A percentile compares a stretch with the other conserved stretches of the same genome.
These are phyloP conservation scores for Ogataea siamensis DNA, from an alignment of 805 yeast genomes.

Conservation along the genomic window DNA sequence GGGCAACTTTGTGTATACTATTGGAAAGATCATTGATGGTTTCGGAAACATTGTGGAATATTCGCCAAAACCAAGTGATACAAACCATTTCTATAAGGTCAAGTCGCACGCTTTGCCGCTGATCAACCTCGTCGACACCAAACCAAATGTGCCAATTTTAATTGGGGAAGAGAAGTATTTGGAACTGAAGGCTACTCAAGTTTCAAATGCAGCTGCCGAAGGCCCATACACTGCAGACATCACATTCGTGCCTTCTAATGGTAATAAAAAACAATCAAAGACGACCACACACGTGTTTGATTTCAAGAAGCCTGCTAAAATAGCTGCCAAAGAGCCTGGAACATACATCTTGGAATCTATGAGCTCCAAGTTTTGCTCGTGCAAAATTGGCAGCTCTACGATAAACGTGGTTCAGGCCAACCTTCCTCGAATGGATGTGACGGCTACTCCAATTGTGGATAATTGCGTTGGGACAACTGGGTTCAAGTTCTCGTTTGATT, in stretches of 20 bases:
- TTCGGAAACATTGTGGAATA: constrained; percentile 58
- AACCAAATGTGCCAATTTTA: constrained; percentile 30
- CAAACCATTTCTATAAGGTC: constrained; percentile 44
- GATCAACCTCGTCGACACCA: constrained; percentile 43
- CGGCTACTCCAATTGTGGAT: constrained; percentile 66
- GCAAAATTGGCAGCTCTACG: constrained; percentile 58
- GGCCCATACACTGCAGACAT: constrained; percentile 46
- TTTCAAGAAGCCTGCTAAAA: constrained; percentile 27
- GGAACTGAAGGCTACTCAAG: constrained; percentile 26
- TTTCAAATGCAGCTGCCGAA: constrained; percentile 35
- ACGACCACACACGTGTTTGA: constrained; percentile 29
- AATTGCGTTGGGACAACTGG: constrained; percentile 94
- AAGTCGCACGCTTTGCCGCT: constrained; percentile 56
- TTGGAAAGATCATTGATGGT: constrained; percentile 62
- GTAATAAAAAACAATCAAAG: constrained; percentile 11
- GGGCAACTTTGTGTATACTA: constrained; percentile 56
- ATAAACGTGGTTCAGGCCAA: constrained; percentile 45
- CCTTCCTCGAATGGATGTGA: constrained; percentile 41
- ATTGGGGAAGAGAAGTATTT: constrained; percentile 34
- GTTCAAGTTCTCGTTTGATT: constrained; percentile 60
- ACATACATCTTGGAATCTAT: constrained; percentile 55
- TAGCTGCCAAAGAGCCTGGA: constrained; percentile 60
- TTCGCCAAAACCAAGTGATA: constrained; percentile 34
- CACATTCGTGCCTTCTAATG: constrained; percentile 31
- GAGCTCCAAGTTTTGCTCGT: constrained; percentile 62